A percentile compares a stretch with the other conserved stretches of the same genome.
Conservation (phyloP, 208 protist genomes). For the Leishmania lainsoni region DNA sequence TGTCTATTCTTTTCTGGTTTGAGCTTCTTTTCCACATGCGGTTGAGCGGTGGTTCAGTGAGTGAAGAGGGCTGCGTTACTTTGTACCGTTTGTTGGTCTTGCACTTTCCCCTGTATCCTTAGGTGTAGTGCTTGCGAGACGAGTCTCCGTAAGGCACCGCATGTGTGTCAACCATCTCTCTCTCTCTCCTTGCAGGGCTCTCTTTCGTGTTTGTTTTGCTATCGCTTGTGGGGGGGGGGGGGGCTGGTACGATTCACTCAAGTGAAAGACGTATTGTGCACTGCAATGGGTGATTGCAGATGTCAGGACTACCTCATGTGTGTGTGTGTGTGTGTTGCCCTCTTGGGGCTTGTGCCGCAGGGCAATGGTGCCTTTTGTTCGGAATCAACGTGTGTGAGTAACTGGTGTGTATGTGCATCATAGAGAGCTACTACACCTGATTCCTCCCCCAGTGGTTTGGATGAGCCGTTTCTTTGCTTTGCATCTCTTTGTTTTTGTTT, state of each 20-base stretch:
- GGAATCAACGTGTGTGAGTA: no score
- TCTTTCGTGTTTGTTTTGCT: slow-evolving; percentile 14
- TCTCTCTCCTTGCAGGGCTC: neutral
- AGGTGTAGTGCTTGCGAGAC: neutral
- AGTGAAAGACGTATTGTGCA: neutral
- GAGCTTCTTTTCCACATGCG: neutral
- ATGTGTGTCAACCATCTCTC: neutral
- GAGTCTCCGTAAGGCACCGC: neutral
- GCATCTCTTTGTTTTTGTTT: no score
- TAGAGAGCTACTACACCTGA: no score
- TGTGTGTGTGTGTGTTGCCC: neutral
- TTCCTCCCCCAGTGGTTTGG: no score
- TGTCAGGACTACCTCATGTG: neutral
- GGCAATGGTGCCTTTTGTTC: no score
- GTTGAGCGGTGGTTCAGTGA: neutral
- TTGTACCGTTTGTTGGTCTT: no score
- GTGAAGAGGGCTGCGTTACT: neutral
- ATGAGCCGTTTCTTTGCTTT: no score
- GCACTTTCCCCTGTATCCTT: no score
- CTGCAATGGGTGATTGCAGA: neutral
- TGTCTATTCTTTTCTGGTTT: neutral
- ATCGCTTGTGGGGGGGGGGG: neutral
- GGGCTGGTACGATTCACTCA: neutral
- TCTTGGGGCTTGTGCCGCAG: no score
- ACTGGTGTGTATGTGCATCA: no score